Evolutionary conservation across 140 eudicot species (phyloP), one percentile per base, ranked within the genome.

Genomic region (Artemisia princeps): DNA sequence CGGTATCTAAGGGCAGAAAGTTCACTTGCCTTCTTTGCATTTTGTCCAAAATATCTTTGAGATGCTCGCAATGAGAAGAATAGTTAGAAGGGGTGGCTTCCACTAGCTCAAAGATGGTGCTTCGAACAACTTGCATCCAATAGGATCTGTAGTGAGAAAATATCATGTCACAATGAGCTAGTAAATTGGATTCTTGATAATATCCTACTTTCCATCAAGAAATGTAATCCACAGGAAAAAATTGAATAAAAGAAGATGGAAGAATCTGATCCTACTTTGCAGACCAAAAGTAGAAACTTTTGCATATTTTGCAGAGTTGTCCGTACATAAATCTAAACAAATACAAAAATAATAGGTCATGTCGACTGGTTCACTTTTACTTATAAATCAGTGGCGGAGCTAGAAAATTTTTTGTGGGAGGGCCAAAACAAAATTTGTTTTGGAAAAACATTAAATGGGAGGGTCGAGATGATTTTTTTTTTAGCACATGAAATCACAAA

Each of bases 171-270:
- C 46, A 65, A 44, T 13, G 64, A 17, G 30, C 65, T 30, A 64
- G 42, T 20, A 73, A 42, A 74, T 59, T 22, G 64, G 75, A 77
- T 81, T 77, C 85, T 64, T 53, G 52, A 63, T 74, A 63, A 65
- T 69, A 70, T 66, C 71, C 56, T 66, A 49, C 85, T 70, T 81
- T 73, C 11, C 55, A 73, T 55, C 57, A 56, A 70, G 62, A 49
- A 50, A 77, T 73, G 15, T 48, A 66, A 74, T 70, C 83, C 78
- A 81, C 72, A 73, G 64, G 72, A 13, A 17, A 56, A 49, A 62
- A 33, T 63, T 65, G 66, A 76, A 72, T 67, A 51, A 75, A 15
- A 67, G 55, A 67, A 58, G 65, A 69, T 65, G 22, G 51, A 40
- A 65, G 79, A 69, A 73, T 73, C 77, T 40, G 57, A 68, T 24